Evolutionary conservation across 1,139 yeast species (phyloP).

Genomic region (Meyerozyma carpophila): DNA sequence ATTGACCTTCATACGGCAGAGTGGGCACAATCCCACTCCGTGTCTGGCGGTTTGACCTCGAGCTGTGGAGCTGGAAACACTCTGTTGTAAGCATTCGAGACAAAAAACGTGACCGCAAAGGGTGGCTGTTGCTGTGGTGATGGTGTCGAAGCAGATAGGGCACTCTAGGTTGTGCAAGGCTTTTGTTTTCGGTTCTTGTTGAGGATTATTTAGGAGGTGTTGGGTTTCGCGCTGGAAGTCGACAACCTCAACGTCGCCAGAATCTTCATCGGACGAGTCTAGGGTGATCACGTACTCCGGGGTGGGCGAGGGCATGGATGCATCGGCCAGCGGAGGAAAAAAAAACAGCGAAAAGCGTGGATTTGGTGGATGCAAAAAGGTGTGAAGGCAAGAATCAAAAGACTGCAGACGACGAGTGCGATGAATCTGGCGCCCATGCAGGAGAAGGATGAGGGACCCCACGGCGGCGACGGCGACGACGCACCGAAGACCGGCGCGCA

Average conservation of each 20-base stretch:
- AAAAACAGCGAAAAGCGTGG: neutral
- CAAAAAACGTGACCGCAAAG: constrained; percentile 45
- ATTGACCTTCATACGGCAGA: constrained; percentile 36
- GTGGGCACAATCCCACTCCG: constrained; percentile 42
- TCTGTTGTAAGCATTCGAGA: constrained; percentile 39
- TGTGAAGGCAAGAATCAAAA: neutral
- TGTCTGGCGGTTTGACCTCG: constrained; percentile 31
- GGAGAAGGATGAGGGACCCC: too few relatives aligned
- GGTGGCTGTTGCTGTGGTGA: constrained; percentile 36
- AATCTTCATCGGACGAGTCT: constrained; percentile 18
- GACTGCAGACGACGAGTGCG: neutral
- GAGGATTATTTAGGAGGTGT: constrained; percentile 26
- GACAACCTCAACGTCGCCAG: constrained; percentile 33
- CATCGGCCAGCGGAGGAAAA: neutral
- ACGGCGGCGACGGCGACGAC: too few relatives aligned
- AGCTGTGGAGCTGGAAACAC: constrained; percentile 38
- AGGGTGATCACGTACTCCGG: constrained; percentile 8
- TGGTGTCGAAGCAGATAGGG: constrained; percentile 44
- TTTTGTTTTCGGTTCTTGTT: constrained; percentile 21
- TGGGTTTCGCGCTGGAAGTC: constrained; percentile 36
- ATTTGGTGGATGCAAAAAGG: neutral
- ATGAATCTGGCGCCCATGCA: too few relatives aligned
- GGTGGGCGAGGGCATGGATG: neutral
- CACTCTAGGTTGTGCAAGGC: constrained; percentile 35
- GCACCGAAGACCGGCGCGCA: too few relatives aligned